These are phyloP conservation scores for Parsonsia alboflavescens DNA, from an alignment of 257 asterid species.

Conservation along the genomic window DNA sequence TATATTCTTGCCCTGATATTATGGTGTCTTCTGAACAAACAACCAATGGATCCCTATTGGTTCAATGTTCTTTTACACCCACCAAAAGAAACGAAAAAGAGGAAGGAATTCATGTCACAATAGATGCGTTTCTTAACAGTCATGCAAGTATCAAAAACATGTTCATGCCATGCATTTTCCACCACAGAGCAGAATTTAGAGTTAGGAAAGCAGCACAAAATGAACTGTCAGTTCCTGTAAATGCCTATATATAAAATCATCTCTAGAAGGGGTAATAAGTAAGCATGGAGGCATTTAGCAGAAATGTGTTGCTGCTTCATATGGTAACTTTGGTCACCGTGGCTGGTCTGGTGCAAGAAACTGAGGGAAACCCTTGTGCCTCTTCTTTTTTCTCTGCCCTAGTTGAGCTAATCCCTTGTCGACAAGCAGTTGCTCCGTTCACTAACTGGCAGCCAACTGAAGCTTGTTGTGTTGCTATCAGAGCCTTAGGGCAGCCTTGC, in stretches of 20 bases:
- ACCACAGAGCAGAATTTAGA: conserved; percentile 27
- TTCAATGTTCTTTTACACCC: background rate
- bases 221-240: background rate
- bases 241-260: conserved; percentile 20
- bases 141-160: background rate
- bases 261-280: background rate
- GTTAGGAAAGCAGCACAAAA: conserved; percentile 65
- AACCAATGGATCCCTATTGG: background rate
- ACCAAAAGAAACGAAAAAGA: background rate
- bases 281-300: conserved; percentile 30
- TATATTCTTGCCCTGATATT: background rate
- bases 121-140: background rate
- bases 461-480: conserved; percentile 76
- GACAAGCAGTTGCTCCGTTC: conserved; percentile 73
- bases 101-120: background rate
- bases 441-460: conserved; percentile 65
- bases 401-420: conserved; percentile 85
- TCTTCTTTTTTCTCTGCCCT: conserved; percentile 72
- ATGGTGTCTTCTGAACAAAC: background rate
- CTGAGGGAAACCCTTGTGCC: conserved; percentile 49
- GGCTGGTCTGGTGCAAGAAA: conserved; percentile 26
- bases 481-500: conserved; percentile 93
- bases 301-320: conserved; percentile 17
- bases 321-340: conserved; percentile 29
- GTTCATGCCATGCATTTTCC: background rate